Conservation (phyloP, 179 eudicot species). For the Silene coronaria region DNA sequence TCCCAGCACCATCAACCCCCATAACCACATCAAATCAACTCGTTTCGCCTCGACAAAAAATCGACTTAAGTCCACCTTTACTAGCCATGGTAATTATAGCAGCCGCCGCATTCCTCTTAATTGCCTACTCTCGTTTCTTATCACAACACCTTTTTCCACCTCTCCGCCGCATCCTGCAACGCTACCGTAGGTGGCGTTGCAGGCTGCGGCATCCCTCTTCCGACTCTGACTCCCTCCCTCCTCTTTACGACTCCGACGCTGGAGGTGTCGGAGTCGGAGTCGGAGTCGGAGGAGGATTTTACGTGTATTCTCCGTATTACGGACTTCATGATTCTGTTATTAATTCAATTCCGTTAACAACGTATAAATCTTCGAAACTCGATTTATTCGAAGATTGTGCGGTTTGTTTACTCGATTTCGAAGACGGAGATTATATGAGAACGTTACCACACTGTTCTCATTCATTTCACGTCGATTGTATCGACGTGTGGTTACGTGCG, state of each 20-base stretch:
- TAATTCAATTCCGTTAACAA: slow-evolving; percentile 65
- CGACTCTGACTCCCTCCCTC: slow-evolving; percentile 29
- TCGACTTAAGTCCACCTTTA: slow-evolving; percentile 80
- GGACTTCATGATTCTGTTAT: slow-evolving; percentile 78
- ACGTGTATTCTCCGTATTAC: slow-evolving; percentile 61
- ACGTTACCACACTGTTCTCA: slow-evolving; percentile 74
- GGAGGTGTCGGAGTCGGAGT: too few relatives aligned
- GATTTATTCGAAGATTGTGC: slow-evolving; percentile 54
- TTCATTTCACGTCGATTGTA: slow-evolving; percentile 84
- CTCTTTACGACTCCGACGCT: slow-evolving; percentile 30
- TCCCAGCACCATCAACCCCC: too few relatives aligned
- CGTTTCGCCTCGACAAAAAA: neutral
- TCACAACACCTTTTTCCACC: slow-evolving; percentile 48
- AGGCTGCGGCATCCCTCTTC: slow-evolving; percentile 28
- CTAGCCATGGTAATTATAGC: slow-evolving; percentile 86
- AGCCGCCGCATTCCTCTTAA: slow-evolving; percentile 68
- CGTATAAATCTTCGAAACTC: slow-evolving; percentile 34
- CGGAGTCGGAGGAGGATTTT: slow-evolving; percentile 35
- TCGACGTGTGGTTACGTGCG: slow-evolving; percentile 67
- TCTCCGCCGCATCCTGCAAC: slow-evolving; percentile 27
- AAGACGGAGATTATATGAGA: slow-evolving; percentile 70
- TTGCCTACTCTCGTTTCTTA: slow-evolving; percentile 75
- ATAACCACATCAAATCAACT: neutral
- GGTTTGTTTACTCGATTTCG: slow-evolving; percentile 74
- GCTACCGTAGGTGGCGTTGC: slow-evolving; percentile 29